Evolutionary conservation across 202 grass and related monocot species (phyloP).

Genomic region (Eragrostis tef): DNA sequence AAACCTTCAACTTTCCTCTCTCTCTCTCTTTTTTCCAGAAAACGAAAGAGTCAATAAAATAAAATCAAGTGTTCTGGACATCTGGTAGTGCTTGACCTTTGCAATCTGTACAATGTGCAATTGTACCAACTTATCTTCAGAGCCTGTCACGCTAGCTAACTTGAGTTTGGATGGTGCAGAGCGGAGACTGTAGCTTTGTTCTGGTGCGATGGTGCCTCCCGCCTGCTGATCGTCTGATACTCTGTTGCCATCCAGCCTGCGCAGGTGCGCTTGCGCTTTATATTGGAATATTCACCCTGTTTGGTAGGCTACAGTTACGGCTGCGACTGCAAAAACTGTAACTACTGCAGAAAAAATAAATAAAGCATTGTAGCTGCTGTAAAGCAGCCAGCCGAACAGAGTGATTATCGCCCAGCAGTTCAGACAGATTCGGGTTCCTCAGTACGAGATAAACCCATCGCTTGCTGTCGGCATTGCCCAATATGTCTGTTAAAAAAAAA

Average conservation of each 20-base stretch:
- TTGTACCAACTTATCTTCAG: neutral
- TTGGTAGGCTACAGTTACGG: no score
- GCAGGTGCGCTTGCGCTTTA: neutral
- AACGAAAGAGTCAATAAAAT: neutral
- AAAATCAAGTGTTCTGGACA: neutral
- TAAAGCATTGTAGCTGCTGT: no score
- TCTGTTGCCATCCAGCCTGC: neutral
- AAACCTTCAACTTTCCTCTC: neutral
- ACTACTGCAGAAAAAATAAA: no score
- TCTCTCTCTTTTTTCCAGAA: neutral
- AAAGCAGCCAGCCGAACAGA: no score
- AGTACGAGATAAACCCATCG: neutral
- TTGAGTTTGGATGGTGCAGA: constrained; percentile 9
- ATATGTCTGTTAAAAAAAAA: neutral
- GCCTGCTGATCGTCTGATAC: neutral
- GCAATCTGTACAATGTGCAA: neutral
- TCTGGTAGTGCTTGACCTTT: neutral
- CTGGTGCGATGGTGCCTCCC: neutral
- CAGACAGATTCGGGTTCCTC: neutral
- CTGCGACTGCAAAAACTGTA: no score
- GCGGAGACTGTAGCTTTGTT: neutral
- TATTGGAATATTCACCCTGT: neutral
- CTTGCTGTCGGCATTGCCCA: neutral
- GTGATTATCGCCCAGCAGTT: neutral
- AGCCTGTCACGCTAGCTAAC: neutral